Base-by-base conservation (phyloP, 352 stramenopile genomes). In the Globisporangium apiculatum region DNA sequence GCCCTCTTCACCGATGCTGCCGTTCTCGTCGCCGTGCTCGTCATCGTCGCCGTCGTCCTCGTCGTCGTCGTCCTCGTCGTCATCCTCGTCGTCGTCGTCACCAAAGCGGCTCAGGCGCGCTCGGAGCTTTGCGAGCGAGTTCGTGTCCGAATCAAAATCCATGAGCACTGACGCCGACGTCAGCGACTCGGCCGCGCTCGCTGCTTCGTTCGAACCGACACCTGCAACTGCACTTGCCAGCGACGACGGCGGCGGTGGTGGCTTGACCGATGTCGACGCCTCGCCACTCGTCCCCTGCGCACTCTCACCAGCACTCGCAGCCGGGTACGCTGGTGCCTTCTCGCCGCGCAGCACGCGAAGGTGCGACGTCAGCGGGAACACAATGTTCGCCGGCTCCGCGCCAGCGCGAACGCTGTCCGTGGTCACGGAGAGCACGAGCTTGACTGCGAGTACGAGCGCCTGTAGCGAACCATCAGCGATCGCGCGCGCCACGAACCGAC, bases 381-480 rank as follows among this genome's bases (percentile, higher is more conserved):
- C 60, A 5, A 75, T 8, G 3, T 65, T 68, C 12, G 62, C 50
- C 15, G 58, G 62, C 14, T 65, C 53, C 6, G 51, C 45, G 7
- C 17, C 6, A 18, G 60, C 35, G 7, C 51, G 57, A 10, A 35
- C 54, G 42, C 40, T 73, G 38, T 61, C 52, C 7, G 73, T 58
- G 12, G 81, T 51, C 18, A 81, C 43, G 51, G 79, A 76, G 15
- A 91, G 63, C 18, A 91, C 61, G 11, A 94, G 57, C 58, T 92
- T 92, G 8, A 70, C 68, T 8, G 83, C 81, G 4, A 95, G 73
- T 59, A 93, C 71, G 7, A 94, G 64, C 6, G 68, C 82, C 53
- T 93, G 86, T 36, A 92, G 60, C 6, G 82, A 89, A 36, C 78
- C 82, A 51, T 95, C 86, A 0, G 80, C 80, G 48, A 94, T 81